Evolutionary conservation across 352 stramenopile species (phyloP).

Genomic region (Pythium sukuiense): DNA sequence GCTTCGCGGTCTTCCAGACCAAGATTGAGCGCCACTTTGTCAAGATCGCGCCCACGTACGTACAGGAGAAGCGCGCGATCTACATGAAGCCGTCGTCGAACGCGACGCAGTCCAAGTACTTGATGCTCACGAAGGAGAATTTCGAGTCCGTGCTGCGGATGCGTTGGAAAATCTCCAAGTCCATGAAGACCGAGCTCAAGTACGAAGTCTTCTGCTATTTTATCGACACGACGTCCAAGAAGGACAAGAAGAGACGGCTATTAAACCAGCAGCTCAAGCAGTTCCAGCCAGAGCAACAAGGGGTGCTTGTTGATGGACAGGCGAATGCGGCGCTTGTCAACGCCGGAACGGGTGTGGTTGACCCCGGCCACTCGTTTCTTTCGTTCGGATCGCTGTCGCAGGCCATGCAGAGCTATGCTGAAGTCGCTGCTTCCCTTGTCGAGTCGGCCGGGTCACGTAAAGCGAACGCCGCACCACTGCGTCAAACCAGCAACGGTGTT

Average conservation of each 20-base stretch:
- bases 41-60: constrained; percentile 59
- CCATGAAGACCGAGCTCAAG: constrained; percentile 80
- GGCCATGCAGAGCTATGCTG: constrained; percentile 24
- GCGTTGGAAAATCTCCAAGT: constrained; percentile 77
- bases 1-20: constrained; percentile 76
- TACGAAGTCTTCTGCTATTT: constrained; percentile 85
- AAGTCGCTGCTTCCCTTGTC: constrained; percentile 24
- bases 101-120: constrained; percentile 78
- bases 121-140: constrained; percentile 71
- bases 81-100: constrained; percentile 78
- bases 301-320: constrained; percentile 21
- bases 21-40: constrained; percentile 73
- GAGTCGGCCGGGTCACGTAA: constrained; percentile 15
- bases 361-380: constrained; percentile 20
- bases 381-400: constrained; percentile 14
- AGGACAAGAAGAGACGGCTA: constrained; percentile 62
- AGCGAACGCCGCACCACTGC: not conserved
- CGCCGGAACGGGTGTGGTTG: not conserved
- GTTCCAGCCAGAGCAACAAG: constrained; percentile 42
- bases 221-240: constrained; percentile 62
- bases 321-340: not conserved
- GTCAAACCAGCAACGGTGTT: constrained; percentile 14
- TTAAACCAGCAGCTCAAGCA: constrained; percentile 38
- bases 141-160: constrained; percentile 66
- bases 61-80: constrained; percentile 65